Conservation (phyloP, 202 grass and related monocot species). For the Zoysia matrella region DNA sequence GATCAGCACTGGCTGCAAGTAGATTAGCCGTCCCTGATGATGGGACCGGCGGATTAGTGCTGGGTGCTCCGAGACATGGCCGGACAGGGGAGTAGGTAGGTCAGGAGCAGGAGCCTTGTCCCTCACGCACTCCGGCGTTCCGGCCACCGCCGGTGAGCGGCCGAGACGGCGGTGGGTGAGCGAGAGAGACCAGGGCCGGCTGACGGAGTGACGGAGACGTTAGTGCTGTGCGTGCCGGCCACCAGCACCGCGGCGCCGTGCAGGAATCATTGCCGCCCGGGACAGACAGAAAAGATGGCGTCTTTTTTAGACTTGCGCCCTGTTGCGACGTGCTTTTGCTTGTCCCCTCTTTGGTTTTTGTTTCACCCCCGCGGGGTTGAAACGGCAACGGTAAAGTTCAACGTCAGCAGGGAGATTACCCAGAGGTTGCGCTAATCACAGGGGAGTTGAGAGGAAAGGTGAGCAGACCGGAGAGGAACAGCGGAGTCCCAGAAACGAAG, state of each 20-base stretch:
- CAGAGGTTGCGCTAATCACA: neutral
- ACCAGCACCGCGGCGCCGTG: slow-evolving; percentile 24
- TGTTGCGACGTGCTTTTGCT: neutral
- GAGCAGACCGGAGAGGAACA: slow-evolving; percentile 24
- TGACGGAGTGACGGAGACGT: neutral
- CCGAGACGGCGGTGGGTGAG: neutral
- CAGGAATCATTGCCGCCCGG: slow-evolving; percentile 41
- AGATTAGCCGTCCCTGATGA: too few relatives aligned
- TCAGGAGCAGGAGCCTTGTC: neutral
- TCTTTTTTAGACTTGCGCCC: slow-evolving; percentile 8
- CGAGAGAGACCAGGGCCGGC: neutral
- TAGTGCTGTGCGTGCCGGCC: slow-evolving; percentile 24
- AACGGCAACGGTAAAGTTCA: neutral
- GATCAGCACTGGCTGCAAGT: neutral
- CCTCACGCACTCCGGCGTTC: slow-evolving; percentile 1
- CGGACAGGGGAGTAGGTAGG: neutral
- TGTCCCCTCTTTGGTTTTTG: neutral
- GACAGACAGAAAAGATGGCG: slow-evolving; percentile 10
- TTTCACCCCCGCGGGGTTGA: neutral
- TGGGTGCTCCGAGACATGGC: neutral
- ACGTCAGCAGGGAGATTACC: neutral
- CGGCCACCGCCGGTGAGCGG: slow-evolving; percentile 35
- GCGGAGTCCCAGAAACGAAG: neutral
- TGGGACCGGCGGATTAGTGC: too few relatives aligned
- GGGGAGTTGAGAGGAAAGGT: neutral